Evolutionary conservation across 2,329 filamentous ascomycete genomes (phyloP).

Genomic region (Xylaria sp.): DNA sequence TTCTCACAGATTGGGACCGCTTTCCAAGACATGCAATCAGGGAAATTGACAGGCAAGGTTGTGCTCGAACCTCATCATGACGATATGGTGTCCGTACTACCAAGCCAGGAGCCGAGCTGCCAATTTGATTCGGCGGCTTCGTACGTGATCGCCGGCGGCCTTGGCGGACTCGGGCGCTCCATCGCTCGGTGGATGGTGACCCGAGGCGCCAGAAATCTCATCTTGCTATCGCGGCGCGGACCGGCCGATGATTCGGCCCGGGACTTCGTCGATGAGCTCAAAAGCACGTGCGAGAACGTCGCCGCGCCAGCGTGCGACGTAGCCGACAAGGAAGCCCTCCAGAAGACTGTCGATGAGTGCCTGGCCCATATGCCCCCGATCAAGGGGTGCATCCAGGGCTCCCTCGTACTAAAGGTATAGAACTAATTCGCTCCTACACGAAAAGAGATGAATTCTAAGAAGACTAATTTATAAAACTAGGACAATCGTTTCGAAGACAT

Average conservation of each 20-base stretch:
- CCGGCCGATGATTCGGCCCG: constrained; percentile 7
- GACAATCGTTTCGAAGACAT: constrained; percentile 42
- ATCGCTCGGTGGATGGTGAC: constrained; percentile 18
- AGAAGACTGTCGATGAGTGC: constrained; percentile 25
- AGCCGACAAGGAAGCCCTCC: constrained; percentile 34
- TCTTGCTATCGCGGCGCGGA: constrained; percentile 15
- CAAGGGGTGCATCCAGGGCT: constrained; percentile 48
- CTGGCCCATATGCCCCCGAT: constrained; percentile 36
- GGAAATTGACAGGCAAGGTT: constrained; percentile 19
- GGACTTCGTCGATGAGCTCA: constrained; percentile 29
- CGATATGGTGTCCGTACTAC: constrained; percentile 21
- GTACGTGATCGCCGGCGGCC: constrained; percentile 34
- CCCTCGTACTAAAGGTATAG: constrained; percentile 45
- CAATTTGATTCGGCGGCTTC: constrained; percentile 22
- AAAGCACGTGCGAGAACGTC: constrained; percentile 26
- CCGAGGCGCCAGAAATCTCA: constrained; percentile 9
- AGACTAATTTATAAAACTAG: constrained; percentile 1
- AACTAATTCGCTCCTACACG: constrained; percentile 1
- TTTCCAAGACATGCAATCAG: constrained; percentile 28
- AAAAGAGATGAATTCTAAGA: not conserved
- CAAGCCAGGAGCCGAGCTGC: constrained; percentile 10
- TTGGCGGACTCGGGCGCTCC: constrained; percentile 33
- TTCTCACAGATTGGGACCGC: constrained; percentile 18
- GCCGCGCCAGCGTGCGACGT: constrained; percentile 35
- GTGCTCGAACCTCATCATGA: constrained; percentile 21